Conservation (phyloP, 2,329 filamentous ascomycete species). For the Neophaeococcomyces aloes region DNA sequence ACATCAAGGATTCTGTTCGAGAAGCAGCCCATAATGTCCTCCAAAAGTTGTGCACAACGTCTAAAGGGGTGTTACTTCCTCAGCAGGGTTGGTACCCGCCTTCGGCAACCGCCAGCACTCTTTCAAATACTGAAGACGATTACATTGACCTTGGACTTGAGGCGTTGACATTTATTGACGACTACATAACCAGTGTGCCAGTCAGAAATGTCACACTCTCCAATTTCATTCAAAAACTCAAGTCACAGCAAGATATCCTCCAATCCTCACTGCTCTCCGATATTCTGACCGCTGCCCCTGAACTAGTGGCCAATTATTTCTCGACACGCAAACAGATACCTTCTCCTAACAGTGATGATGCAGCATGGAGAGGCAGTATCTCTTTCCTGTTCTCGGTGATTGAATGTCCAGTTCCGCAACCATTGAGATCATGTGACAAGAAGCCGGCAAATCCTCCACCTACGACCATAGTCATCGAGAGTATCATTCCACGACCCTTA, state of each 20-base stretch:
- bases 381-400: constrained; percentile 77
- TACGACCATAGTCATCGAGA: constrained; percentile 68
- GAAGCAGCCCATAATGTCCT: constrained; percentile 67
- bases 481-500: constrained; percentile 70
- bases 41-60: constrained; percentile 59
- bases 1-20: constrained; percentile 47
- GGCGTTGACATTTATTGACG: constrained; percentile 58
- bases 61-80: constrained; percentile 61
- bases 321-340: constrained; percentile 66
- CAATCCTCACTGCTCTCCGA: constrained; percentile 72
- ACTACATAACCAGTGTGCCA: constrained; percentile 54
- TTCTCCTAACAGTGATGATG: constrained; percentile 82
- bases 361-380: constrained; percentile 91
- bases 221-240: constrained; percentile 65
- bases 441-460: constrained; percentile 64
- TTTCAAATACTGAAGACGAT: constrained; percentile 36
- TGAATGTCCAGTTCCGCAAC: constrained; percentile 57
- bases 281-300: constrained; percentile 72
- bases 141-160: constrained; percentile 57
- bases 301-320: constrained; percentile 83
- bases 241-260: constrained; percentile 69
- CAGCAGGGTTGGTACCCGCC: constrained; percentile 79
- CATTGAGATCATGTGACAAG: constrained; percentile 19
- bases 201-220: constrained; percentile 72
- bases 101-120: constrained; percentile 50